Percentiles rank a stretch among this genome's conserved stretches.
These are phyloP conservation scores for Penicillium sp. DNA, from an alignment of 2,329 filamentous ascomycete genomes.

Conservation along the genomic window DNA sequence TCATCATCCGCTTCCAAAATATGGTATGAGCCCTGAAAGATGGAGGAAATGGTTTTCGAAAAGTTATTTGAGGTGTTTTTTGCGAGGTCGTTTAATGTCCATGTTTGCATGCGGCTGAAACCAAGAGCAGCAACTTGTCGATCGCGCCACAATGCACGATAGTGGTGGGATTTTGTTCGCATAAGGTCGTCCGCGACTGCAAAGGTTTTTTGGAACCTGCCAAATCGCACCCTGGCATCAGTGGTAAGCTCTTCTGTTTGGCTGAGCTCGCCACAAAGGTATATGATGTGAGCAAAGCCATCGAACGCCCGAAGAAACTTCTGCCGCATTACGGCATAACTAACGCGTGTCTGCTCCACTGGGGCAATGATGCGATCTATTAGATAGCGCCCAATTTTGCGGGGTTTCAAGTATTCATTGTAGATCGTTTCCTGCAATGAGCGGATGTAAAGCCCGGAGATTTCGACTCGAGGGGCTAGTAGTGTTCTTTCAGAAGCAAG, in stretches of 20 bases:
- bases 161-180: neutral
- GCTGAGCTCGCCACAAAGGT: neutral
- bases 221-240: neutral
- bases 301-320: neutral
- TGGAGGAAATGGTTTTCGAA: neutral
- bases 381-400: constrained; percentile 17
- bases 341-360: neutral
- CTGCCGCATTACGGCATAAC: constrained; percentile 11
- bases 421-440: constrained; percentile 4
- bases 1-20: constrained; percentile 4
- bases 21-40: neutral
- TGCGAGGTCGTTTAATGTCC: neutral
- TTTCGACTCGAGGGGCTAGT: neutral
- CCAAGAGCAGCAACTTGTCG: neutral
- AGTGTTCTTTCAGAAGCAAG: neutral
- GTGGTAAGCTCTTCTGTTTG: neutral
- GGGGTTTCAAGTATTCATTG: constrained; percentile 18
- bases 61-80: neutral
- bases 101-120: neutral
- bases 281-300: neutral
- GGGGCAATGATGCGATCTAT: constrained; percentile 20
- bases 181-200: neutral
- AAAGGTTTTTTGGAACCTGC: neutral
- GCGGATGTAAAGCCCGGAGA: neutral
- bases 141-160: constrained; percentile 1